Conservation (phyloP, 2,329 filamentous ascomycete species). For the Hypoxylon sp. region DNA sequence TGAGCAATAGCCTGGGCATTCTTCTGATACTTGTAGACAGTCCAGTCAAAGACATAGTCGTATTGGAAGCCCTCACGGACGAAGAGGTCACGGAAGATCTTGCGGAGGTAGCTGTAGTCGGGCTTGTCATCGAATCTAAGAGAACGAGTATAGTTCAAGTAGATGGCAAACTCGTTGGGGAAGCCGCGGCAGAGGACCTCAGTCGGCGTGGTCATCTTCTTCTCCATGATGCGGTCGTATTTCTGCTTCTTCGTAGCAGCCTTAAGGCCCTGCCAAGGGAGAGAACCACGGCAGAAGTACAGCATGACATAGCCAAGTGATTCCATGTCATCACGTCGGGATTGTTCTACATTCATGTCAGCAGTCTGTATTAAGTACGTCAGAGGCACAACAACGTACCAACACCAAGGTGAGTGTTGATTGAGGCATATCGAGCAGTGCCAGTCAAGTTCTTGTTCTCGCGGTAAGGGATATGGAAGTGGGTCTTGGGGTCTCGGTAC, state of each 20-base stretch:
- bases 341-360: conserved; percentile 79
- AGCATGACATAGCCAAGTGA: conserved; percentile 99
- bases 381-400: conserved; percentile 64
- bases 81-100: conserved; percentile 99
- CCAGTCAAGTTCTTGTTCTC: conserved; percentile 99
- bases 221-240: conserved; percentile 99
- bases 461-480: conserved; percentile 99
- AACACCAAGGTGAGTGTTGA: conserved; percentile 98
- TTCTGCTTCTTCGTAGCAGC: conserved; percentile 99
- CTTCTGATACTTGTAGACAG: conserved; percentile 99
- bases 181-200: conserved; percentile 99
- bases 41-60: conserved; percentile 99
- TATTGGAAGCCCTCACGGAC: conserved; percentile 99
- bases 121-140: conserved; percentile 99
- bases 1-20: conserved; percentile 95
- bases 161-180: conserved; percentile 99
- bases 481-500: conserved; percentile 99
- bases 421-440: conserved; percentile 97
- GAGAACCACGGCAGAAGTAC: conserved; percentile 98
- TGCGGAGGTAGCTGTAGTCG: conserved; percentile 98
- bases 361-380: conserved; percentile 5
- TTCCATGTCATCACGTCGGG: conserved; percentile 99
- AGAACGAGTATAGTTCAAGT: conserved; percentile 98
- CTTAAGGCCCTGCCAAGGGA: conserved; percentile 98
- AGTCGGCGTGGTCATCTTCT: conserved; percentile 99